Evolutionary conservation across 1,284 basidiomycete species (phyloP).

Genomic region (Schizophyllum commune): DNA sequence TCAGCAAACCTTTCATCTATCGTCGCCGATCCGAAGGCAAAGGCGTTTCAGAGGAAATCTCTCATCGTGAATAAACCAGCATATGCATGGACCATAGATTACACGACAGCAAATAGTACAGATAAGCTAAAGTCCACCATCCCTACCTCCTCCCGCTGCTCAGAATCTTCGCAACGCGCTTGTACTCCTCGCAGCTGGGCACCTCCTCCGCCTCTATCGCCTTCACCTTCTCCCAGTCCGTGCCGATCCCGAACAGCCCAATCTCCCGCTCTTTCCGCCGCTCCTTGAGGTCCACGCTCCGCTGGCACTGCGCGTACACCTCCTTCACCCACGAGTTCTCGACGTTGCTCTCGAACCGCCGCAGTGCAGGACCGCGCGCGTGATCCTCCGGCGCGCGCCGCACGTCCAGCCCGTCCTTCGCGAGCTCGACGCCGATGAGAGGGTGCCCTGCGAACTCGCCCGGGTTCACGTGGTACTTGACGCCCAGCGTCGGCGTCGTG

Average conservation of each 20-base stretch:
- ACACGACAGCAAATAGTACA: neutral
- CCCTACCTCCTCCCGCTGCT: too few species aligned
- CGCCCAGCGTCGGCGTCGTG: constrained; percentile 57
- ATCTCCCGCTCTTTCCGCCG: constrained; percentile 67
- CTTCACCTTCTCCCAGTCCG: constrained; percentile 81
- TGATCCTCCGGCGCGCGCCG: constrained; percentile 6
- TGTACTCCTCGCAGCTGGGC: constrained; percentile 70
- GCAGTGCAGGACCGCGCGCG: constrained; percentile 31
- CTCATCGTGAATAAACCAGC: neutral
- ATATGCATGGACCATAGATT: neutral
- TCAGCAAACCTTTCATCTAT: too few species aligned
- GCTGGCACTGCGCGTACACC: constrained; percentile 65
- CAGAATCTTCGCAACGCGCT: constrained; percentile 11
- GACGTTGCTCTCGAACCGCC: constrained; percentile 60
- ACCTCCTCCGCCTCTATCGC: constrained; percentile 58
- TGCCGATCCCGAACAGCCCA: constrained; percentile 84
- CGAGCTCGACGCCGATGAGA: constrained; percentile 62
- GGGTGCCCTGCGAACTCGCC: constrained; percentile 76
- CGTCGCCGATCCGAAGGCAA: too few species aligned
- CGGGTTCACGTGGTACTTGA: constrained; percentile 85
- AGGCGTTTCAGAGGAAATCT: too few species aligned
- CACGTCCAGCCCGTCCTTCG: constrained; percentile 38
- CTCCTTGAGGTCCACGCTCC: constrained; percentile 53
- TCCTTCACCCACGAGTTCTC: constrained; percentile 68
- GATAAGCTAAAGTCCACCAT: neutral